Conservation (phyloP, 2,329 filamentous ascomycete species). For the Polytolypa hystricis region DNA sequence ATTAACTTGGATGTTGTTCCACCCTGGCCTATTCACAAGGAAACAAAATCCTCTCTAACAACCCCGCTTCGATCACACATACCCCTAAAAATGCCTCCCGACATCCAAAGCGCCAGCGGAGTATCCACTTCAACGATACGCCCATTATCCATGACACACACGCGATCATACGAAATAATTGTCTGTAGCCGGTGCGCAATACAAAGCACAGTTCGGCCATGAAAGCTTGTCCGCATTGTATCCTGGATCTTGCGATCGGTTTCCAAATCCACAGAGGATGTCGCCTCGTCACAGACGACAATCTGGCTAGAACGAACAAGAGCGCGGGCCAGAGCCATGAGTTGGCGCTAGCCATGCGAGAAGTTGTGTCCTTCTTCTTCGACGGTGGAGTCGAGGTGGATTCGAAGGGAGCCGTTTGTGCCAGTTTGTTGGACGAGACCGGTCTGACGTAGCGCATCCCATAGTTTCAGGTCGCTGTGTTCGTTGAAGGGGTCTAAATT, state of each 20-base stretch:
- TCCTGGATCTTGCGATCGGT: constrained; percentile 54
- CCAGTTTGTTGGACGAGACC: too few relatives aligned
- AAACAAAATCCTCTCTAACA: too few relatives aligned
- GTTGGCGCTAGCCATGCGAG: constrained; percentile 85
- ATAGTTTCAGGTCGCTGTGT: constrained; percentile 91
- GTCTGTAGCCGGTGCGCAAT: constrained; percentile 98
- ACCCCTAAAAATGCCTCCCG: too few relatives aligned
- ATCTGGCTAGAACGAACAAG: constrained; percentile 93
- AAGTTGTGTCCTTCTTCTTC: constrained; percentile 55
- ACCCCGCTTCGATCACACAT: too few relatives aligned
- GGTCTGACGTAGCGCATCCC: constrained; percentile 93
- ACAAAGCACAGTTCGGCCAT: constrained; percentile 90
- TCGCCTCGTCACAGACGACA: constrained; percentile 90
- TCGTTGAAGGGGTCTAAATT: constrained; percentile 91
- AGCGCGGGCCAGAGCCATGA: constrained; percentile 84
- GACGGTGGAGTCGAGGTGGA: too few relatives aligned
- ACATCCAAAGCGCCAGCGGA: too few relatives aligned
- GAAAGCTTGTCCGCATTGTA: constrained; percentile 57
- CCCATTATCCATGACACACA: constrained; percentile 84
- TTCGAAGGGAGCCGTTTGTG: too few relatives aligned
- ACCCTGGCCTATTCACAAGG: too few relatives aligned
- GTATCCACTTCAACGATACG: constrained; percentile 82
- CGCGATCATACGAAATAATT: constrained; percentile 75
- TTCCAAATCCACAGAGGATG: constrained; percentile 60
- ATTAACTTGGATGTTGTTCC: too few relatives aligned